Percentiles rank a stretch among this genome's conserved stretches.
These are phyloP conservation scores for Rhodamnia argentea DNA, from an alignment of 345 rosid genomes.

Conservation along the genomic window DNA sequence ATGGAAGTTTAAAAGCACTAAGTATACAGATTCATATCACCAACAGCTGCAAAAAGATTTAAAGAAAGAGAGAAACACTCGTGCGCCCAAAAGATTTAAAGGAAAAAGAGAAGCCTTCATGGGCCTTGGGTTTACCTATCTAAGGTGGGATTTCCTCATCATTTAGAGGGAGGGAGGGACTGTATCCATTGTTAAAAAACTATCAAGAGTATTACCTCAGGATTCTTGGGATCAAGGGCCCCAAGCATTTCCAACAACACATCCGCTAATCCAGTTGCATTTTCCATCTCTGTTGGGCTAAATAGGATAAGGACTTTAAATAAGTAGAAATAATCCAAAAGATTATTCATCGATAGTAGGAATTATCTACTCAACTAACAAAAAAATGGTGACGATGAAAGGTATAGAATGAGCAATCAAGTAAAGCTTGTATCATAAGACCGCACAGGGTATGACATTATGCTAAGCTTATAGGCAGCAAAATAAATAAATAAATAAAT, in stretches of 20 bases:
- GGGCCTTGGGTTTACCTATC: neutral
- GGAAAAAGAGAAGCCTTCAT: neutral
- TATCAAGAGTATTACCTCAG: slow-evolving; percentile 39
- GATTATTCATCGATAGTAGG: neutral
- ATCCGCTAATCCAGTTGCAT: slow-evolving; percentile 62
- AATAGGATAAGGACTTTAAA: neutral
- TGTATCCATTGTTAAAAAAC: neutral
- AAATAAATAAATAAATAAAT: neutral
- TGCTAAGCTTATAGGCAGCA: neutral
- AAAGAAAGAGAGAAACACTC: neutral
- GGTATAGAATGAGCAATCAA: neutral
- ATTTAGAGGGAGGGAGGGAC: neutral
- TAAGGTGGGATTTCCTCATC: neutral
- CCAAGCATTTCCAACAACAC: slow-evolving; percentile 78
- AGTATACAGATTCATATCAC: neutral
- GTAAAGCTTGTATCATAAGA: neutral
- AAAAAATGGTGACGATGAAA: neutral
- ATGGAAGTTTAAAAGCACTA: neutral
- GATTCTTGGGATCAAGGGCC: slow-evolving; percentile 72
- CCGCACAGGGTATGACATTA: neutral
- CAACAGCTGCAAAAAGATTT: neutral
- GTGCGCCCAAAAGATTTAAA: neutral
- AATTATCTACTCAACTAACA: neutral
- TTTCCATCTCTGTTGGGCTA: slow-evolving; percentile 74
- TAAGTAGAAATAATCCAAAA: neutral